These are phyloP conservation scores for Pyrenochaeta sp. DNA, from an alignment of 2,329 filamentous ascomycete species.

Conservation along the genomic window DNA sequence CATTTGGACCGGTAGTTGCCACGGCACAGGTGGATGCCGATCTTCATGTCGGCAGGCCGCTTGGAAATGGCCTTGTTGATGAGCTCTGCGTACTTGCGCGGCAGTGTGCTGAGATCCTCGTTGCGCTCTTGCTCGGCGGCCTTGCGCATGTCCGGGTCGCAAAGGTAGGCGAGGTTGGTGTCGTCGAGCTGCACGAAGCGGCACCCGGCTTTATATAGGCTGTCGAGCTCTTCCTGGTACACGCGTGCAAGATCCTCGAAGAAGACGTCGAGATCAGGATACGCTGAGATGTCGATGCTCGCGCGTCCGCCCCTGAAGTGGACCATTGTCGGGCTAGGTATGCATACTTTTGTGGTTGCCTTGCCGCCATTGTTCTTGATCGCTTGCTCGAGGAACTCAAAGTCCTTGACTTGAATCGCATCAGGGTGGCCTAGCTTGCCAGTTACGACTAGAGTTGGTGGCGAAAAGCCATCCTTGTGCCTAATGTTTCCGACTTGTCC, in stretches of 20 bases:
- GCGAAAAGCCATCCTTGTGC: constrained; percentile 56
- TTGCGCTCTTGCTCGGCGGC: constrained; percentile 59
- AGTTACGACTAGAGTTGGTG: constrained; percentile 62
- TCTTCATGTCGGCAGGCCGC: constrained; percentile 61
- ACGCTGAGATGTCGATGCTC: constrained; percentile 60
- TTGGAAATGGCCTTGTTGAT: constrained; percentile 63
- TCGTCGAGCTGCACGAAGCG: constrained; percentile 67
- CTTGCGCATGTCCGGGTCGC: constrained; percentile 63
- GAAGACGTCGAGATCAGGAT: constrained; percentile 63
- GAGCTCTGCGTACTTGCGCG: constrained; percentile 61
- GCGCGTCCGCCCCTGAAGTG: constrained; percentile 65
- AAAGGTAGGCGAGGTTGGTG: constrained; percentile 67
- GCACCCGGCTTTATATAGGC: constrained; percentile 62
- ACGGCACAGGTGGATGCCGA: constrained; percentile 65
- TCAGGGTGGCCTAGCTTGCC: constrained; percentile 62
- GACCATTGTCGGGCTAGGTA: constrained; percentile 66
- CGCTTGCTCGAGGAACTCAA: constrained; percentile 59
- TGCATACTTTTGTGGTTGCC: constrained; percentile 62
- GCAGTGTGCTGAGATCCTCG: constrained; percentile 58
- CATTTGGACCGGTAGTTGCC: constrained; percentile 65
- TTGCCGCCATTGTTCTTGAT: constrained; percentile 51
- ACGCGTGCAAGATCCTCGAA: constrained; percentile 64
- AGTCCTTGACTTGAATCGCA: constrained; percentile 65
- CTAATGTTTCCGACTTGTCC: constrained; percentile 56
- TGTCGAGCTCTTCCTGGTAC: constrained; percentile 63